phyloP scores from a whole-genome alignment of 345 rosid species.

The Barbarea vulgaris region DNA sequence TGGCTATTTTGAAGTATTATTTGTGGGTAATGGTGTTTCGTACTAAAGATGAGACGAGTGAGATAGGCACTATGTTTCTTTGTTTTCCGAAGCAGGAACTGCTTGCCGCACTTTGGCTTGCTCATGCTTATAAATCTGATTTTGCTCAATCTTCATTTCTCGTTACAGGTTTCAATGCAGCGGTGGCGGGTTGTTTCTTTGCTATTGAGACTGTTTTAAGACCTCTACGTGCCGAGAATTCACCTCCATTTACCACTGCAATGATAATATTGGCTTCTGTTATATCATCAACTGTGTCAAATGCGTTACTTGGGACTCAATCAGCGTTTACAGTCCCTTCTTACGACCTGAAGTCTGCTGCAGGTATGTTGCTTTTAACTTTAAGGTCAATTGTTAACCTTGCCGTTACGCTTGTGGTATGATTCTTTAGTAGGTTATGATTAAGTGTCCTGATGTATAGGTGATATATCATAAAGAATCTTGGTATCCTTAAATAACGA shows the following conservation, averaged over 20 bases:
- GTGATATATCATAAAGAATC: neutral
- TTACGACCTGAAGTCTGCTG: slow-evolving; percentile 96
- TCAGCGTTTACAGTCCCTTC: slow-evolving; percentile 93
- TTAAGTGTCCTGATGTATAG: slow-evolving; percentile 14
- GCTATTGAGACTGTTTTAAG: slow-evolving; percentile 95
- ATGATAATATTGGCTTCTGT: slow-evolving; percentile 97
- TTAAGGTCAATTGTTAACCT: neutral
- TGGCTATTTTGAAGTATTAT: neutral
- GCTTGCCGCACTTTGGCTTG: neutral
- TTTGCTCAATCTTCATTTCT: neutral
- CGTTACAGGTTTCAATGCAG: slow-evolving; percentile 89
- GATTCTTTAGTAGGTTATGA: neutral
- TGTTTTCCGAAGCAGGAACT: neutral
- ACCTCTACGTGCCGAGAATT: slow-evolving; percentile 91
- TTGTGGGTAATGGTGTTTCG: neutral
- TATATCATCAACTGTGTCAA: slow-evolving; percentile 93
- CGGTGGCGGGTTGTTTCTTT: slow-evolving; percentile 98
- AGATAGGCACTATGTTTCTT: slow-evolving; percentile 3
- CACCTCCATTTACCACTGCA: slow-evolving; percentile 97
- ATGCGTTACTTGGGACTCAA: slow-evolving; percentile 82
- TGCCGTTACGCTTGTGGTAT: neutral
- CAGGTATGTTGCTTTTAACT: slow-evolving; percentile 50
- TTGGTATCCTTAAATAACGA: slow-evolving; percentile 6
- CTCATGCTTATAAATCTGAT: slow-evolving; percentile 1
- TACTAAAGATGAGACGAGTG: neutral